Conservation (phyloP, 129 eudicot species). For the Gnaphalium uliginosum region DNA sequence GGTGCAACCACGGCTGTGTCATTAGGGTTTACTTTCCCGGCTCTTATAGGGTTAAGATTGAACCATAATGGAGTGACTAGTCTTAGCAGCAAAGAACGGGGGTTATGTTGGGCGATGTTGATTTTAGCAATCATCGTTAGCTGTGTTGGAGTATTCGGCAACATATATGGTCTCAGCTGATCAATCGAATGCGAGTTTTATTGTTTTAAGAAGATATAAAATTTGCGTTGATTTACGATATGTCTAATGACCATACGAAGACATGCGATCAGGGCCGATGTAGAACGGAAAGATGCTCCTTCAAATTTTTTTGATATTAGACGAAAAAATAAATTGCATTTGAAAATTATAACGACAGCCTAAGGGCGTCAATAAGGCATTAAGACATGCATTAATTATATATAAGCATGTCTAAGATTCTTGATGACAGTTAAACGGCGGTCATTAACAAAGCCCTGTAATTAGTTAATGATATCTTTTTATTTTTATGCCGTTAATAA, state of each 20-base stretch:
- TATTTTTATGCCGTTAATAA: background rate
- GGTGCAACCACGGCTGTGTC: constrained; percentile 95
- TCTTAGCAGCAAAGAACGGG: constrained; percentile 49
- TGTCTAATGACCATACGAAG: background rate
- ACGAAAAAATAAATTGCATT: background rate
- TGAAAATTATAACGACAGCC: background rate
- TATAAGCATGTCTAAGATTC: too few relatives aligned
- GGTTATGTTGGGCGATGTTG: constrained; percentile 66
- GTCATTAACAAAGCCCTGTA: too few relatives aligned
- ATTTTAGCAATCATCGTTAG: constrained; percentile 64
- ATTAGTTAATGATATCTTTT: too few relatives aligned
- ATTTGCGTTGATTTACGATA: background rate
- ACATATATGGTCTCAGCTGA: constrained; percentile 54
- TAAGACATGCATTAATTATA: too few relatives aligned
- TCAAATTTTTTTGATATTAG: too few relatives aligned
- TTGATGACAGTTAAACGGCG: too few relatives aligned
- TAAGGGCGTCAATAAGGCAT: background rate
- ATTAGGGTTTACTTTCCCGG: constrained; percentile 76
- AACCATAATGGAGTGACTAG: constrained; percentile 43
- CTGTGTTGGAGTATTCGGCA: constrained; percentile 69
- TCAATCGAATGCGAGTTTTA: background rate
- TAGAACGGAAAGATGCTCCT: background rate
- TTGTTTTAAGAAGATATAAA: background rate
- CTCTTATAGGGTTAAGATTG: constrained; percentile 67
- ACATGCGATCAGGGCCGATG: background rate